Evolutionary conservation across 2,329 filamentous ascomycete genomes (phyloP).

Genomic region (Aspergillus terreus): DNA sequence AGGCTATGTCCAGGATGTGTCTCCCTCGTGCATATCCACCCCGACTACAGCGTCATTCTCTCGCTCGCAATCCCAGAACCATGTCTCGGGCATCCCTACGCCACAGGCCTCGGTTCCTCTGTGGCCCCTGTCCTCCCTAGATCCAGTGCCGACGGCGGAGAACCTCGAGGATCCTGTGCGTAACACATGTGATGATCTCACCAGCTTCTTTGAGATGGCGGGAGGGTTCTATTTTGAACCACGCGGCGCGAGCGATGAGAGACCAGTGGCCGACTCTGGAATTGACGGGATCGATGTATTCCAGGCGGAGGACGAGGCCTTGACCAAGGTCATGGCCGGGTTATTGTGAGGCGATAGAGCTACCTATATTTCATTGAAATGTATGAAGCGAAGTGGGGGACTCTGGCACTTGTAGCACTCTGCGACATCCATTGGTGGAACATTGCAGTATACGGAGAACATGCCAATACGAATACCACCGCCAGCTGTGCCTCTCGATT

Average conservation of each 20-base stretch:
- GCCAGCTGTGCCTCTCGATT: neutral
- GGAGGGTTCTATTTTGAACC: conserved; percentile 42
- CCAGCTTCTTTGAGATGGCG: conserved; percentile 59
- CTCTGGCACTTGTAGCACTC: too few species aligned
- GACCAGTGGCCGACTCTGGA: conserved; percentile 7
- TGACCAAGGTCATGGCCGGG: conserved; percentile 34
- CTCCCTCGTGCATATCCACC: neutral
- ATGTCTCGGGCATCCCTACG: conserved; percentile 7
- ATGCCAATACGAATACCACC: neutral
- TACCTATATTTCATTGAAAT: too few species aligned
- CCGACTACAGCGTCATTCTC: conserved; percentile 2
- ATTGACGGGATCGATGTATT: conserved; percentile 23
- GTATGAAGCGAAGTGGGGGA: neutral
- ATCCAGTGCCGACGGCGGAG: conserved; percentile 2
- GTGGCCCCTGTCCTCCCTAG: conserved; percentile 17
- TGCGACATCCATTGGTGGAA: neutral
- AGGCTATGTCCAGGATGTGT: neutral
- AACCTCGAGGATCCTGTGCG: neutral
- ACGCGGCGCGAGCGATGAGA: conserved; percentile 7
- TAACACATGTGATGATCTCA: conserved; percentile 49
- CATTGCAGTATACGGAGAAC: neutral
- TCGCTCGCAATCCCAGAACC: conserved; percentile 5
- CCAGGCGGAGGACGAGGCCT: conserved; percentile 32
- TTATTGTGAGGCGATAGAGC: conserved; percentile 17
- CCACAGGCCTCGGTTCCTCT: conserved; percentile 11